A percentile compares a stretch with the other conserved stretches of the same genome.
Evolutionary conservation across 257 asterid genomes (phyloP).

Genomic region (Solanum lycopersicoides): DNA sequence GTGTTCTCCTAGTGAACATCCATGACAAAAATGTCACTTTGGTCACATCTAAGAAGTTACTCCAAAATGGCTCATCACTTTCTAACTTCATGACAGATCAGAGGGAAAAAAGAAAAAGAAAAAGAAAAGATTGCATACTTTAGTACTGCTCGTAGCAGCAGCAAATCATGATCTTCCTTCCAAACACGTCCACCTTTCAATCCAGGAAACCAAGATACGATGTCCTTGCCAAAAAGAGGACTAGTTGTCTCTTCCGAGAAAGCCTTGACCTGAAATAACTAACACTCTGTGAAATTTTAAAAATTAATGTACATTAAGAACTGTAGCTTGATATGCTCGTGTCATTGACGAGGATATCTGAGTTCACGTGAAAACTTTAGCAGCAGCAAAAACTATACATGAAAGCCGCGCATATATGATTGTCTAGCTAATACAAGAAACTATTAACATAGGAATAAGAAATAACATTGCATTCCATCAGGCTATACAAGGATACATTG

Average conservation of each 20-base stretch:
- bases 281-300: not conserved
- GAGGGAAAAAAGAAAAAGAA: not conserved
- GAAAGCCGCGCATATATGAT: not conserved
- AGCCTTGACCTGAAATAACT: constrained; percentile 49
- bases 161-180: constrained; percentile 76
- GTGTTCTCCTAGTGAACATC: not conserved
- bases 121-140: constrained; percentile 32
- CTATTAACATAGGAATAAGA: not conserved
- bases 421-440: not conserved
- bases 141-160: constrained; percentile 74
- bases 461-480: not conserved
- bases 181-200: constrained; percentile 78
- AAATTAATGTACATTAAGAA: not conserved
- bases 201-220: constrained; percentile 70
- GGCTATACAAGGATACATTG: not conserved
- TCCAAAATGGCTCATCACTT: not conserved
- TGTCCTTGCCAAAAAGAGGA: constrained; percentile 57
- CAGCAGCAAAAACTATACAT: not conserved
- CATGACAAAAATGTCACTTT: not conserved
- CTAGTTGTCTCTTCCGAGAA: constrained; percentile 26
- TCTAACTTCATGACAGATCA: not conserved
- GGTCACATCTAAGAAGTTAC: not conserved
- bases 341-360: not conserved
- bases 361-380: not conserved
- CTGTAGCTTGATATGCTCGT: not conserved